phyloP scores from a whole-genome alignment of 75 land plant species.

The Pinus taeda region DNA sequence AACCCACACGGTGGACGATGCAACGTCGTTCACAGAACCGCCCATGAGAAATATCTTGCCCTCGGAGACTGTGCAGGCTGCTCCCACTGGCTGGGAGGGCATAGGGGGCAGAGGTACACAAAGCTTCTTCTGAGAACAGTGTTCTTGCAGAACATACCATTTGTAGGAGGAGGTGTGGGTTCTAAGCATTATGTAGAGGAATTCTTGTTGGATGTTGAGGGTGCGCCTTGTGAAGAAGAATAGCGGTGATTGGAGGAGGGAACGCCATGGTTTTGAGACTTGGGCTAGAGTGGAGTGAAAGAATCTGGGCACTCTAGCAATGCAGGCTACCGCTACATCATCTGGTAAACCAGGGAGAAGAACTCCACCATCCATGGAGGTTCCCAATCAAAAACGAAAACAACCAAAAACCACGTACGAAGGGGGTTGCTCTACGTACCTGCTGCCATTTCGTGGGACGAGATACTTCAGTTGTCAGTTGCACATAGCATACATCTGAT shows the following conservation, averaged over 20 bases:
- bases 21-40: constrained; percentile 35
- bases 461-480: no score
- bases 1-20: constrained; percentile 28
- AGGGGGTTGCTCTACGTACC: no score
- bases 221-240: constrained; percentile 40
- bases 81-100: constrained; percentile 31
- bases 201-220: constrained; percentile 33
- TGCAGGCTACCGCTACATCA: constrained; percentile 57
- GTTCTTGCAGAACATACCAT: constrained; percentile 7
- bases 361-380: neutral
- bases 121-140: neutral
- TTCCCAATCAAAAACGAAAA: no score
- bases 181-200: constrained; percentile 52
- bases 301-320: constrained; percentile 53
- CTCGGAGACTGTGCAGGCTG: constrained; percentile 29
- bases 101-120: constrained; percentile 17
- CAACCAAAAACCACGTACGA: no score
- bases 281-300: constrained; percentile 49
- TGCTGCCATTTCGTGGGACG: no score
- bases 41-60: constrained; percentile 42
- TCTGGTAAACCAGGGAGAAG: constrained; percentile 73
- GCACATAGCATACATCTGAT: no score
- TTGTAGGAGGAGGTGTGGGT: constrained; percentile 3
- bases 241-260: constrained; percentile 44
- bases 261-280: constrained; percentile 60